Base-by-base conservation (phyloP, 1,284 basidiomycete genomes). In the Afroboletus lepidellus region DNA sequence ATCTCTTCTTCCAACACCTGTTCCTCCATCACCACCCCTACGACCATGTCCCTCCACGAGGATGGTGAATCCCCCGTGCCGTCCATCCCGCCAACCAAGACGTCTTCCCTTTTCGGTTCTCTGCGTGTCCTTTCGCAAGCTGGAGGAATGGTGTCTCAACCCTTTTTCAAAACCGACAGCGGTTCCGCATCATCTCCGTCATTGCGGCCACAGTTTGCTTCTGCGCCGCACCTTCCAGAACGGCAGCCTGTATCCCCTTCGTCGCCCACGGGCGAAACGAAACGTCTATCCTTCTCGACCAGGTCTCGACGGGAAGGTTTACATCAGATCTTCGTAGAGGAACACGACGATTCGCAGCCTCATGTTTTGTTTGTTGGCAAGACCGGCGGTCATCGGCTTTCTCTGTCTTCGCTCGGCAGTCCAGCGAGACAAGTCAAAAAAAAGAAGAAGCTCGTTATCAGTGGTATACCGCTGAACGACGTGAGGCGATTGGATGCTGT, bases 1-100 rank as follows among this genome's bases (percentile, higher is more conserved):
- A 76, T 85, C 52, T 87, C 84, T 36, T 87, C 85, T 18, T 77
- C 74, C 11, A 74, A 79, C 46, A 85, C 84, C 29, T 79, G 72
- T 59, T 79, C 77, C 36, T 79, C 81, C 16, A 65, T 68, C 46
- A 75, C 75, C 5, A 70, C 73, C 16, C 69, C 72, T 16, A 76
- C 75, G 9, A 72, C 72, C 42, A 56, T 69, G 34, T 65, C 65
- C 34, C 38, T 63, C 15, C 64, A 62, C 34, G 69, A 60, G 25
- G 63, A 59, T 12, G 55, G 63, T 24, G 57, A 58, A 50, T 64
- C 62, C 16, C 61, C 54, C 24, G 70, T 77, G 21, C 68, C 74
- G 27, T 75, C 74, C 12, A 65, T 64, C 39, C 72, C 76, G 1
- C 74, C 77, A 18, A 74, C 76, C 38, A 79, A 77, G 55, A 64